Percentiles rank a stretch among this genome's conserved stretches.
Evolutionary conservation across 2,329 filamentous ascomycete genomes (phyloP).

Genomic region (Paracamarosporium sp.): DNA sequence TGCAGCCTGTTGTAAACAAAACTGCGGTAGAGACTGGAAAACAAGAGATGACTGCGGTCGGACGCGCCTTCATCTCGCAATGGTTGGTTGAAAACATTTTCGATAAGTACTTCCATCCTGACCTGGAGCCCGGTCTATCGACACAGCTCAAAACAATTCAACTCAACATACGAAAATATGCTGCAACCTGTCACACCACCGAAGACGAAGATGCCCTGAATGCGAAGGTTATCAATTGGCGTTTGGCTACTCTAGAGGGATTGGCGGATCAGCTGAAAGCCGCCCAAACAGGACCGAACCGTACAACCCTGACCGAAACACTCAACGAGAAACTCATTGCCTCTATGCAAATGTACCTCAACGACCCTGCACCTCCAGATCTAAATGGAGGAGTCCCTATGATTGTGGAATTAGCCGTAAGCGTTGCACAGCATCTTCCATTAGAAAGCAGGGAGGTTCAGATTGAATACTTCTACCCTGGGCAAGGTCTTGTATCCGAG

Average conservation of each 20-base stretch:
- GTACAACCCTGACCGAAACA: constrained; percentile 60
- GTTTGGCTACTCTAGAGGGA: constrained; percentile 92
- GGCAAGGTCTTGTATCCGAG: constrained; percentile 70
- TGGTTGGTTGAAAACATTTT: constrained; percentile 95
- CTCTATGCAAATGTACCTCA: constrained; percentile 75
- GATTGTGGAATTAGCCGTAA: constrained; percentile 90
- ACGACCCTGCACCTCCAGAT: constrained; percentile 77
- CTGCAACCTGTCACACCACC: constrained; percentile 74
- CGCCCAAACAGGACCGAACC: constrained; percentile 69
- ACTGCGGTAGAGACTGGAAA: constrained; percentile 87
- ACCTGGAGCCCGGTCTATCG: constrained; percentile 78
- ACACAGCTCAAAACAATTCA: constrained; percentile 84
- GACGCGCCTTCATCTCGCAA: constrained; percentile 83
- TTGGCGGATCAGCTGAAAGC: constrained; percentile 74
- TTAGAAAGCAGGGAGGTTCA: constrained; percentile 90
- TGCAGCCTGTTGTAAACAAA: constrained; percentile 79
- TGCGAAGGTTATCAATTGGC: constrained; percentile 89
- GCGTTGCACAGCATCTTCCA: constrained; percentile 84
- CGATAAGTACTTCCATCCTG: constrained; percentile 90
- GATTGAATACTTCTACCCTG: constrained; percentile 84
- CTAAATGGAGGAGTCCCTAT: constrained; percentile 88
- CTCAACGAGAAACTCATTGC: constrained; percentile 75
- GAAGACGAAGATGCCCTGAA: constrained; percentile 91
- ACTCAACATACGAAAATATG: constrained; percentile 81
- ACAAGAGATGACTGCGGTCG: constrained; percentile 97